Evolutionary conservation across 1,284 basidiomycete species (phyloP), one percentile per base, ranked within the genome.

Genomic region (Trichosporon inkin): DNA sequence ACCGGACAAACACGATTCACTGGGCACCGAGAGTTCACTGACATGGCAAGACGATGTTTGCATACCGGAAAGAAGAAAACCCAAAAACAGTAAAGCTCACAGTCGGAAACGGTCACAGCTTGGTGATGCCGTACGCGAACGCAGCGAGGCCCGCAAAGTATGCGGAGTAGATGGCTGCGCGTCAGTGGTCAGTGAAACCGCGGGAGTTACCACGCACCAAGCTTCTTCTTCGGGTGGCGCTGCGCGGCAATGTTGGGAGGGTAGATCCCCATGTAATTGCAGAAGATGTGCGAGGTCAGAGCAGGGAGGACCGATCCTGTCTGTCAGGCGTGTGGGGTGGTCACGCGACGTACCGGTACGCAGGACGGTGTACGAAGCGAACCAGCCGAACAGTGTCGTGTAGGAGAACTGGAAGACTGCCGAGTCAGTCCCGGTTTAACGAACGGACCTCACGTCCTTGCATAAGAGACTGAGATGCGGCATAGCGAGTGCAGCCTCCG

Each of bases 321-420:
- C 8, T 28, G 55, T 41, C 17, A 58, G 52, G 4, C 10, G 37
- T 55, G 2, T 24, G 22, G 10, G 32, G 40, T 2, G 3, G 13
- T 6, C 2, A 8, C 5, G 8, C 3, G 0, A 78, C 61, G 83
- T 83, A 71, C 86, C 86, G 2, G 91, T 90, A 51, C 89, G 84
- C 2, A 97, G 80, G 78, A 91, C 93, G 28, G 97, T 81, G 74
- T 86, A 96, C 7, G 90, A 84, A 17, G 87, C 88, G 75, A 89
- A 90, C 80, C 89, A 91, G 5, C 95, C 95, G 67, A 98, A 99
- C 8, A 97, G 70, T 5, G 88, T 90, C 0, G 95, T 98, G 75
- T 97, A 98, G 1, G 80, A 74, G 40, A 94, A 82, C 77, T 98
- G 95, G 72, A 96, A 86, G 4, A 85, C 92, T 94, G 70, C 4